Base-by-base conservation (phyloP, 176 grass and related monocot species). In the Eremochloa ophiuroides region DNA sequence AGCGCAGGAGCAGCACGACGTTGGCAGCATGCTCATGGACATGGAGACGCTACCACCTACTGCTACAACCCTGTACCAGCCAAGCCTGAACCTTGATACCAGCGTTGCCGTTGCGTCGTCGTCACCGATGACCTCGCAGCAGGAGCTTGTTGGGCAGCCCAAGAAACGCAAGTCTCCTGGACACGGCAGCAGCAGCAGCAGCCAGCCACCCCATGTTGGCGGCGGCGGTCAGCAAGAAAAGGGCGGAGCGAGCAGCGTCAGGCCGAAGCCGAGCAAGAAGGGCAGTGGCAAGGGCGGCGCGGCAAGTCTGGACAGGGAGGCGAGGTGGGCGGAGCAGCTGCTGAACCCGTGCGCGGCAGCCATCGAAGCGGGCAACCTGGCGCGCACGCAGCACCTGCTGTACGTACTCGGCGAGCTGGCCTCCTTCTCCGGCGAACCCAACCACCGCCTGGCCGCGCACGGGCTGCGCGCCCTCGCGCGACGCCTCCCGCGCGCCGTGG, bases 271-370 rank as follows among this genome's bases (percentile, higher is more conserved):
- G 7, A 20, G 38, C 14, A 94, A 83, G 73, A 91, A 74, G 69
- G 83, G 74, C 22, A 34, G 85, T 1, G 82, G 46, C 47, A 94
- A 84, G 76, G 83, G 79, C 29, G 31, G 70, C n/a, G 74, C 79
- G 1, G 80, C 47, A 16, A 84, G 59, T 10, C 70, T 66, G 42
- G 79, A 82, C 76, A 66, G 80, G 60, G 91, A 99, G 39, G 74
- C 80, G 46, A 82, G 89, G 86, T 99, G 96, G 96, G 96, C 96
- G 18, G 96, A 99, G 82, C 91, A 99, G 79, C 91, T 99, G 70
- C 73, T 99, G 30, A 91, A 91, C 55, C 91, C 89, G 46, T 99
- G 93, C 87, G 91, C 87, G 37, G 66, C 69, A 4, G 96, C 93
- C 55, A 84, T 95, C 43, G 87, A 99, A 73, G 73, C 83, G 0